Evolutionary conservation across 202 grass and related monocot species (phyloP).

Genomic region (Musa balbisiana): DNA sequence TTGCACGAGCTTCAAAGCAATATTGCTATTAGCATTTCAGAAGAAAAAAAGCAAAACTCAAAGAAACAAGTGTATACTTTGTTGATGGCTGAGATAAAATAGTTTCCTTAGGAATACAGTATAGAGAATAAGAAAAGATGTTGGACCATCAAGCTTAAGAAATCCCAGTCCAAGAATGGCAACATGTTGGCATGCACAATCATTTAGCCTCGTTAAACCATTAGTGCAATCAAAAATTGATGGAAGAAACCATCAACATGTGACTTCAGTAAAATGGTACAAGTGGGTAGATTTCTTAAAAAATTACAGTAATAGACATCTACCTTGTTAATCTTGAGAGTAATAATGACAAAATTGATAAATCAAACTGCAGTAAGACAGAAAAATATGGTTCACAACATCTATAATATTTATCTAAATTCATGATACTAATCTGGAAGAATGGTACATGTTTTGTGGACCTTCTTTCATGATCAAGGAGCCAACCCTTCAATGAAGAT

Average conservation of each 20-base stretch:
- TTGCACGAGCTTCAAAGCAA: conserved; percentile 63
- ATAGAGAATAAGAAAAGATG: conserved; percentile 1
- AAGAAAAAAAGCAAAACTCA: conserved; percentile 8
- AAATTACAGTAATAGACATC: no score
- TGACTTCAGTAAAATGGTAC: not conserved
- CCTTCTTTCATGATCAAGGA: not conserved
- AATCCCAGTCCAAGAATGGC: conserved; percentile 71
- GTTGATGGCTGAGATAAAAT: not conserved
- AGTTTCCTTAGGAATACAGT: not conserved
- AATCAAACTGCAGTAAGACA: not conserved
- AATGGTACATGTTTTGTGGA: not conserved
- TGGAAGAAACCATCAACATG: conserved; percentile 10
- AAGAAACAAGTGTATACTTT: conserved; percentile 21
- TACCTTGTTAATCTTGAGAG: no score
- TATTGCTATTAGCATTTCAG: conserved; percentile 25
- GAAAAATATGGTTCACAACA: not conserved
- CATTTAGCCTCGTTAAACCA: conserved; percentile 80
- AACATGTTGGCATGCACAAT: conserved; percentile 80
- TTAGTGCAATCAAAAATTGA: conserved; percentile 30
- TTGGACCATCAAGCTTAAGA: conserved; percentile 84
- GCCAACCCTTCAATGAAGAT: not conserved
- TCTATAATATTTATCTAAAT: not conserved
- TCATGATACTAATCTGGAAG: not conserved
- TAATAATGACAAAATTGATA: not conserved
- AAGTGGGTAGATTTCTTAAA: not conserved